Percentiles rank a stretch among this genome's conserved stretches.
These are phyloP conservation scores for Kuraishia floccosa DNA, from an alignment of 805 yeast species.

Conservation along the genomic window DNA sequence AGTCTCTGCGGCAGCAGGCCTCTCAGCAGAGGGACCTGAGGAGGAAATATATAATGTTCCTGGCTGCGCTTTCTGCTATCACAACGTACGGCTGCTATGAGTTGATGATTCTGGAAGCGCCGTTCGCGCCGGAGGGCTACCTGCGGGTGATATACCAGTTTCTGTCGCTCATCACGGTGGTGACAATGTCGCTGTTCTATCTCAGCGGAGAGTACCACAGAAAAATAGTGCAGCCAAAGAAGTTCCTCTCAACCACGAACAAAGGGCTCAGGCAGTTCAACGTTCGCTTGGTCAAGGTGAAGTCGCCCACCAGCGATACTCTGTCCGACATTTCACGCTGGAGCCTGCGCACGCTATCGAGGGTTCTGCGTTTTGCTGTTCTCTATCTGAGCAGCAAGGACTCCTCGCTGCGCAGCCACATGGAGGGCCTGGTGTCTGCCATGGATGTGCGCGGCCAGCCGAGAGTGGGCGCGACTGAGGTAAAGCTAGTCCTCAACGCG, in stretches of 20 bases:
- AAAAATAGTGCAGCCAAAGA: slow-evolving; percentile 73
- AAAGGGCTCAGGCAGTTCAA: slow-evolving; percentile 83
- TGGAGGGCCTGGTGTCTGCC: slow-evolving; percentile 3
- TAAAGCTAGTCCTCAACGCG: slow-evolving; percentile 72
- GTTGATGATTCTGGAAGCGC: slow-evolving; percentile 13
- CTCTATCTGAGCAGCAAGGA: neutral
- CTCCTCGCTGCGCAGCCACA: neutral
- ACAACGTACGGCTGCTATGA: slow-evolving; percentile 23
- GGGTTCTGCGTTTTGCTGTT: slow-evolving; percentile 1
- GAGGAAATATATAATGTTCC: slow-evolving; percentile 47
- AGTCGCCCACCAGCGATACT: slow-evolving; percentile 8
- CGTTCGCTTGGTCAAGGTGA: slow-evolving; percentile 59
- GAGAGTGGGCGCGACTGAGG: slow-evolving; percentile 64
- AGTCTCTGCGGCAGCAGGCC: slow-evolving; percentile 73
- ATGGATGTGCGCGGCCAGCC: slow-evolving; percentile 37
- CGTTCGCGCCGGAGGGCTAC: slow-evolving; percentile 15
- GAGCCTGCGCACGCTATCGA: slow-evolving; percentile 4
- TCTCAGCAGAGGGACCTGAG: slow-evolving; percentile 59
- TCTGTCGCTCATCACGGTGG: slow-evolving; percentile 43
- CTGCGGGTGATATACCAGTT: slow-evolving; percentile 35
- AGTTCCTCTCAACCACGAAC: slow-evolving; percentile 72
- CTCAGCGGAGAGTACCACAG: slow-evolving; percentile 84
- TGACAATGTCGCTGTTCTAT: slow-evolving; percentile 69
- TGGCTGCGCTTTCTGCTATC: slow-evolving; percentile 27
- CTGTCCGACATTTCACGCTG: slow-evolving; percentile 3